These are phyloP conservation scores for Saccharomyces eubayanus DNA, from an alignment of 805 yeast species.

Conservation along the genomic window DNA sequence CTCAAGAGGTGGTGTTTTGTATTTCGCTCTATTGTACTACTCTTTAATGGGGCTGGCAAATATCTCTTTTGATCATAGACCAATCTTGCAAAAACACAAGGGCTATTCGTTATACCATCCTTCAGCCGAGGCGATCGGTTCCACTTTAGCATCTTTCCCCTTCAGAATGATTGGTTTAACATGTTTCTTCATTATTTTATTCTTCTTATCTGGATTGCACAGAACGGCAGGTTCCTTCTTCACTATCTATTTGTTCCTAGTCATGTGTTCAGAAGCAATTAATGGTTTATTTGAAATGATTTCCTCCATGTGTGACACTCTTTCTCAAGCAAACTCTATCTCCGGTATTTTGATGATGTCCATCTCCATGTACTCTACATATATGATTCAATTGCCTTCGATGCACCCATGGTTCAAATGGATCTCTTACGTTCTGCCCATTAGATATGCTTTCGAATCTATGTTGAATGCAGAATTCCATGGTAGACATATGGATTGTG, in stretches of 20 bases:
- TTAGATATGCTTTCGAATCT: conserved; percentile 49
- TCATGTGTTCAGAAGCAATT: conserved; percentile 19
- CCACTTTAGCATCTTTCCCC: conserved; percentile 55
- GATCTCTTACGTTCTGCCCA: conserved; percentile 47
- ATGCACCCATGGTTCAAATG: conserved; percentile 64
- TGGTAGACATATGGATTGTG: conserved; percentile 28
- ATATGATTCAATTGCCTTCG: conserved; percentile 45
- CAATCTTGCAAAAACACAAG: conserved; percentile 63
- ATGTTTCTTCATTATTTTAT: conserved; percentile 41
- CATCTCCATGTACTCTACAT: conserved; percentile 51
- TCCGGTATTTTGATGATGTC: conserved; percentile 45
- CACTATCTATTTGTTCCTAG: conserved; percentile 37
- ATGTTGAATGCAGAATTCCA: conserved; percentile 58
- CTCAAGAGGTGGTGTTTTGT: conserved; percentile 55
- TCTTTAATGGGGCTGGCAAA: conserved; percentile 43
- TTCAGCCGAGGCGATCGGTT: conserved; percentile 61
- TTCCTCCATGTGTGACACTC: conserved; percentile 41
- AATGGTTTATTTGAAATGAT: conserved; percentile 42
- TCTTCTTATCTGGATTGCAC: conserved; percentile 49
- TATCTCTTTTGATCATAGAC: conserved; percentile 42
- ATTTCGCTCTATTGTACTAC: conserved; percentile 50
- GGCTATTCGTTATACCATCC: conserved; percentile 66
- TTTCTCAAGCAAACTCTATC: conserved; percentile 49
- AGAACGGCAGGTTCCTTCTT: conserved; percentile 48
- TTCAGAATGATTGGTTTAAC: conserved; percentile 42